Conservation (phyloP, 768 basidiomycete species). For the Rhodotorula taiwanensis region DNA sequence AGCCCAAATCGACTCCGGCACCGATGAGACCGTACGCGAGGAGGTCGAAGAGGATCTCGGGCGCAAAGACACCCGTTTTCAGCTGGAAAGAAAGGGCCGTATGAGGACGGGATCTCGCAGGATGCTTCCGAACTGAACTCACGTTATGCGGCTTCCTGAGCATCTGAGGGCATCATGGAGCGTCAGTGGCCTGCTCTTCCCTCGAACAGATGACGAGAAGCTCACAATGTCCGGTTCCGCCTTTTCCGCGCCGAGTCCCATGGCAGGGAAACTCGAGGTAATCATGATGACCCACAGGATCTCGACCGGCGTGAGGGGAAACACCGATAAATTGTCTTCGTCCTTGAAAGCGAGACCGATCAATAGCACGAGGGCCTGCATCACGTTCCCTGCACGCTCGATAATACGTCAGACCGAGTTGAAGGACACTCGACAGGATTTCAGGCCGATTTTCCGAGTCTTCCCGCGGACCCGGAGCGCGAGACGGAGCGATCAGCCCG, state of each 20-base stretch:
- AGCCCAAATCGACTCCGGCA: slow-evolving; percentile 42
- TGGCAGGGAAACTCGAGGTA: slow-evolving; percentile 53
- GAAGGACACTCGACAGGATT: too few species aligned
- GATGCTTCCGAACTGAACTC: too few species aligned
- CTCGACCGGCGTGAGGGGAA: slow-evolving; percentile 49
- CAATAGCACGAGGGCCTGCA: slow-evolving; percentile 54
- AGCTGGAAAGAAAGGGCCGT: slow-evolving; percentile 18
- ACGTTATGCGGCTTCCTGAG: slow-evolving; percentile 25
- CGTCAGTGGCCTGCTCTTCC: slow-evolving; percentile 14
- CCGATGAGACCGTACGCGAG: slow-evolving; percentile 47
- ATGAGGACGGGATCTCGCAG: background rate
- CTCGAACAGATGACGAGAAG: too few species aligned
- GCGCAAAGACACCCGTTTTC: slow-evolving; percentile 46
- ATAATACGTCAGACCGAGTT: too few species aligned
- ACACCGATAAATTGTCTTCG: slow-evolving; percentile 49
- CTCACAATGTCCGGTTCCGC: slow-evolving; percentile 53
- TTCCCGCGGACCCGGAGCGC: too few species aligned
- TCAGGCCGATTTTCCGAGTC: too few species aligned
- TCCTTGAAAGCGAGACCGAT: slow-evolving; percentile 58
- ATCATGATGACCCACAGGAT: slow-evolving; percentile 54
- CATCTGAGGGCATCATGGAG: slow-evolving; percentile 47
- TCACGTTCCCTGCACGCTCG: slow-evolving; percentile 53
- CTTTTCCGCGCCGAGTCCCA: slow-evolving; percentile 55
- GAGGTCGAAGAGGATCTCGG: slow-evolving; percentile 45
- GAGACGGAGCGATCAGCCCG: too few species aligned